These are phyloP conservation scores for Pseudogymnoascus sp. DNA, from an alignment of 2,329 filamentous ascomycete genomes.

Conservation along the genomic window DNA sequence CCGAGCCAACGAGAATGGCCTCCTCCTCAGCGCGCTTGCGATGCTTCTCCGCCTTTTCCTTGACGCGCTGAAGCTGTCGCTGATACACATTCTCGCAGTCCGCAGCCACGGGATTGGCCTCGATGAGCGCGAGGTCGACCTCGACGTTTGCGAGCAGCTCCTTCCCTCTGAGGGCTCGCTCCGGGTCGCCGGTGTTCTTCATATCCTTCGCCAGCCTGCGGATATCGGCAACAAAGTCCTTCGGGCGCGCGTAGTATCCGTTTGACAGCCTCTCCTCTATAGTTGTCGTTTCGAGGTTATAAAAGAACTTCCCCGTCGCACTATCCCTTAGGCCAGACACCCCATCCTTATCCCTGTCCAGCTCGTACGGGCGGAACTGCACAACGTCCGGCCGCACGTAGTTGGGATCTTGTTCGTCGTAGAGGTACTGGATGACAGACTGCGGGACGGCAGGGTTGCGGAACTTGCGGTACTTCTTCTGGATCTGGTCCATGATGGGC, in stretches of 20 bases:
- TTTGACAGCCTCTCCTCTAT: constrained; percentile 97
- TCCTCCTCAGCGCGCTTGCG: constrained; percentile 37
- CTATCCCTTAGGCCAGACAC: constrained; percentile 68
- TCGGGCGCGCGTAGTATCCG: constrained; percentile 85
- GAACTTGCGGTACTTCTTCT: constrained; percentile 81
- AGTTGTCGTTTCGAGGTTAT: constrained; percentile 85
- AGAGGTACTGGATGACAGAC: constrained; percentile 66
- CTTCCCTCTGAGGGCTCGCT: constrained; percentile 76
- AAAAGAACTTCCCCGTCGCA: constrained; percentile 75
- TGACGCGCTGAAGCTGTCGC: constrained; percentile 58
- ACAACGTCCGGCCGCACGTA: constrained; percentile 51
- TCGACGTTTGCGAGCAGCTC: constrained; percentile 90
- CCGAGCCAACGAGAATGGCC: constrained; percentile 14
- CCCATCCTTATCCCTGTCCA: constrained; percentile 70
- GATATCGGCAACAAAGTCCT: constrained; percentile 84
- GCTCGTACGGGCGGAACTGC: constrained; percentile 66
- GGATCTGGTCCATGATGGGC: constrained; percentile 95
- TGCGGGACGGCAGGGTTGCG: constrained; percentile 70
- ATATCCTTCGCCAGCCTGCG: constrained; percentile 78
- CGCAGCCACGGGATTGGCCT: constrained; percentile 54
- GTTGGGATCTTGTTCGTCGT: constrained; percentile 71
- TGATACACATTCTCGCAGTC: constrained; percentile 78
- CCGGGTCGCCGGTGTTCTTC: constrained; percentile 70
- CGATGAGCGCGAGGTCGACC: constrained; percentile 76
- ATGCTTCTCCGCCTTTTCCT: constrained; percentile 49